Evolutionary conservation across 441 rosid species (phyloP), one percentile per base, ranked within the genome.

Genomic region (Brassica balearica): DNA sequence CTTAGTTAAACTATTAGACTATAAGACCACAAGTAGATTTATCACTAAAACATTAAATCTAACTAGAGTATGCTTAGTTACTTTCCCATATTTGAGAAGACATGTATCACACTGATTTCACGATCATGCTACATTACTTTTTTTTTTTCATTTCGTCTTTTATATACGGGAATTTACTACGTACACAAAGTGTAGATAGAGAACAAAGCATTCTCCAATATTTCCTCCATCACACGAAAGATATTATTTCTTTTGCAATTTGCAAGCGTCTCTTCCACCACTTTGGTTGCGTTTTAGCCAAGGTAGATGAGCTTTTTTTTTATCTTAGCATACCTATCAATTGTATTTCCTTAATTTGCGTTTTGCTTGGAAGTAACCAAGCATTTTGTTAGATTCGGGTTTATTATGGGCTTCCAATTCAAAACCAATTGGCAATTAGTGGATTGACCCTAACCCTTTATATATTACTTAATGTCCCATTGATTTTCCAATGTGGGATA

Each of bases 301-400:
- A 11, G 8, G 6, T 17, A 36, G n/a, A 8, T 27, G 53, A 76
- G 53, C 20, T 7, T 14, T 6, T 32, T 17, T 0, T 19, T 27
- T 27, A 15, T 9, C 17, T 9, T 0, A 20, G 6, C 53, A 64
- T 51, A 87, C 90, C 84, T 83, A 8, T 89, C 84, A 94, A 15
- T 88, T 94, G 73, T 85, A 84, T 82, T 94, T 94, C 85, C 86
- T 92, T 86, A 86, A 77, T 80, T 92, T 92, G 76, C 96, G 86
- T 78, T 88, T 89, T 29, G 96, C 92, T 6, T 95, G 93, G 41
- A 94, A 88, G 80, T 89, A 90, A 34, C 87, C 86, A 22, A 94
- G 94, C 80, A 87, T 87, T 19, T 19, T 19, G 19, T 19, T 19
- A 19, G 19, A 19, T 19, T 19, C 19, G 19, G 19, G 19, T 19